Conservation (phyloP, 2,329 filamentous ascomycete genomes). For the Ascochyta clinopodiicola region DNA sequence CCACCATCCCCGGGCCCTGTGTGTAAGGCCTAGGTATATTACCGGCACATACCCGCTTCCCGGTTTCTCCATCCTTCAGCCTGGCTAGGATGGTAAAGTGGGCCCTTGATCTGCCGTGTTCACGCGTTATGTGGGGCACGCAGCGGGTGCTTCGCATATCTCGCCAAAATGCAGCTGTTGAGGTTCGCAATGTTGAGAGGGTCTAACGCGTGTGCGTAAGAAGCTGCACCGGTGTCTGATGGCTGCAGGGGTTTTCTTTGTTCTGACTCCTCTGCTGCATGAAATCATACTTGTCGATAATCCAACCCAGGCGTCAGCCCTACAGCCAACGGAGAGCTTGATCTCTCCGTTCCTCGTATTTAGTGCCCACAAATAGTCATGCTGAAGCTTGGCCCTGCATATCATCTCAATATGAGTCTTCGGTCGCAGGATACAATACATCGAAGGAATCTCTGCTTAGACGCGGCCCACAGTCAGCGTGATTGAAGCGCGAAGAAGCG, state of each 20-base stretch:
- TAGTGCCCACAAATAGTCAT: constrained; percentile 1
- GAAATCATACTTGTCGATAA: constrained; percentile 1
- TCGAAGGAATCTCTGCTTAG: constrained; percentile 5
- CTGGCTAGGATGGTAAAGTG: constrained; percentile 6
- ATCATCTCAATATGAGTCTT: background rate
- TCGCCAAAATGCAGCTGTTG: constrained; percentile 7
- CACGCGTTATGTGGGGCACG: constrained; percentile 4
- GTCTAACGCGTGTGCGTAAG: background rate
- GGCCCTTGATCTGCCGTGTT: constrained; percentile 11
- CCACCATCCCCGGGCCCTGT: background rate
- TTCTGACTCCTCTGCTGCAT: constrained; percentile 12
- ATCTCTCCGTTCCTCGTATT: constrained; percentile 4
- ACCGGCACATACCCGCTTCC: constrained; percentile 10
- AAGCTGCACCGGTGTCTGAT: constrained; percentile 1
- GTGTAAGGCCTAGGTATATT: background rate
- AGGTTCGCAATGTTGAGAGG: constrained; percentile 1
- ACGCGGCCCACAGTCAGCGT: constrained; percentile 10
- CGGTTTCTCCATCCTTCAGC: constrained; percentile 2
- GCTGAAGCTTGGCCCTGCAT: constrained; percentile 5
- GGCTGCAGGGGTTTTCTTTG: constrained; percentile 9
- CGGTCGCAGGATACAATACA: background rate
- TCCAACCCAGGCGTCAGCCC: constrained; percentile 15
- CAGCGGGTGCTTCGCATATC: constrained; percentile 1
- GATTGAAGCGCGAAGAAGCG: constrained; percentile 7
- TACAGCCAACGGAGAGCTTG: constrained; percentile 8